phyloP scores from a whole-genome alignment of 129 eudicot genomes.

The Flaveria trinervia region DNA sequence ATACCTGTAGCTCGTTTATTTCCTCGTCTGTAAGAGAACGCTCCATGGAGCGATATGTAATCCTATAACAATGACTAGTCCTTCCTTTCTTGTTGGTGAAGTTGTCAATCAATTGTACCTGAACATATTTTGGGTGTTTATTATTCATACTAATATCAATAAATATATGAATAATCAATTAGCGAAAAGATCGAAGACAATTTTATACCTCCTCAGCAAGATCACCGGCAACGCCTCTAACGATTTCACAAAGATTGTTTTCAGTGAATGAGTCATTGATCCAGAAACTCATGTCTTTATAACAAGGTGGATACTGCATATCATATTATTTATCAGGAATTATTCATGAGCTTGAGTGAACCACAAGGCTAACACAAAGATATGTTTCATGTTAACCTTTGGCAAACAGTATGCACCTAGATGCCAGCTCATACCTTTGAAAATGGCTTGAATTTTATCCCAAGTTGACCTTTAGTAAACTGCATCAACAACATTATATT shows the following conservation, averaged over 20 bases:
- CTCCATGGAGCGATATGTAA: constrained; percentile 89
- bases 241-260: constrained; percentile 91
- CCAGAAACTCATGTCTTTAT: constrained; percentile 95
- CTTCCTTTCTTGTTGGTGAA: constrained; percentile 94
- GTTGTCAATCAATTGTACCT: constrained; percentile 79
- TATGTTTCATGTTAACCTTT: not conserved
- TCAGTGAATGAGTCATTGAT: constrained; percentile 85
- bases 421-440: constrained; percentile 59
- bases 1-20: constrained; percentile 84
- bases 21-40: constrained; percentile 89
- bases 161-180: not conserved
- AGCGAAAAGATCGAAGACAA: not conserved
- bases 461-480: constrained; percentile 84
- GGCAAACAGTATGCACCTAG: not conserved
- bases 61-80: constrained; percentile 93
- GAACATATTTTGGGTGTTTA: not conserved
- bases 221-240: constrained; percentile 92
- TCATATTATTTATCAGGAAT: not conserved
- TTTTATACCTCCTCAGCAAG: constrained; percentile 81
- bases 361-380: not conserved
- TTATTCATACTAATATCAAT: not conserved
- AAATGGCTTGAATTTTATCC: constrained; percentile 76
- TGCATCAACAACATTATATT: constrained; percentile 32
- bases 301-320: constrained; percentile 90
- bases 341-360: not conserved